A percentile compares a stretch with the other conserved stretches of the same genome.
Conservation (phyloP, 2,329 filamentous ascomycete species). For the Xylariales sp. region DNA sequence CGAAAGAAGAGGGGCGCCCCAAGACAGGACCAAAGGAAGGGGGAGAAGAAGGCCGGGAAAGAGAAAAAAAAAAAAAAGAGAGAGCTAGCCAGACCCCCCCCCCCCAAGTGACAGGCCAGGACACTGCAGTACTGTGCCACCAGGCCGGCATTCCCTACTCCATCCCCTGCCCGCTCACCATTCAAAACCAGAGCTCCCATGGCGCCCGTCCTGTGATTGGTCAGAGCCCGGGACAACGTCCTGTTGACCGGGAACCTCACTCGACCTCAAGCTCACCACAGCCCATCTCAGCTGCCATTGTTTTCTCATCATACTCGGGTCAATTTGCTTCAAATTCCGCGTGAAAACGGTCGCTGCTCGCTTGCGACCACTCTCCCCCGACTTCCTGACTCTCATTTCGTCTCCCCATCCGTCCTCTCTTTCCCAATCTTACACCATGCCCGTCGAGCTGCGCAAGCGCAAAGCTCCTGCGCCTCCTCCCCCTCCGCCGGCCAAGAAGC, state of each 20-base stretch:
- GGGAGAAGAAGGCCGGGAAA: too few relatives aligned
- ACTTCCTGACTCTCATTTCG: conserved; percentile 5
- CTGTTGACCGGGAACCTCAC: conserved; percentile 22
- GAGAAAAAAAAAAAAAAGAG: too few relatives aligned
- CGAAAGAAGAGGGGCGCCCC: too few relatives aligned
- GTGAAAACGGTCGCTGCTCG: conserved; percentile 12
- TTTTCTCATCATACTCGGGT: conserved; percentile 11
- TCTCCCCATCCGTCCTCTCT: conserved; percentile 8
- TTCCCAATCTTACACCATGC: conserved; percentile 30
- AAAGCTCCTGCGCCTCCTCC: conserved; percentile 36
- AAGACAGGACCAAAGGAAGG: too few relatives aligned
- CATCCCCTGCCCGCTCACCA: too few relatives aligned
- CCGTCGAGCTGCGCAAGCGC: conserved; percentile 39
- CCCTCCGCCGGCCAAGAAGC: conserved; percentile 34
- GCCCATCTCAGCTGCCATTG: conserved; percentile 14
- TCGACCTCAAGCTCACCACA: conserved; percentile 18
- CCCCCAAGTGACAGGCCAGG: too few relatives aligned
- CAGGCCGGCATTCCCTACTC: too few relatives aligned
- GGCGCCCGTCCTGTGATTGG: conserved; percentile 18
- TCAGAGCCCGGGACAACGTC: conserved; percentile 18
- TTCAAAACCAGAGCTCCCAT: too few relatives aligned
- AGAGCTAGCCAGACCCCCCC: too few relatives aligned
- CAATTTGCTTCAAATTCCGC: conserved; percentile 8
- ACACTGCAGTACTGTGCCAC: too few relatives aligned
- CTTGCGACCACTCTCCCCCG: conserved; percentile 12